These are phyloP conservation scores for Gossypium longicalyx DNA, from an alignment of 345 rosid species.

Conservation along the genomic window DNA sequence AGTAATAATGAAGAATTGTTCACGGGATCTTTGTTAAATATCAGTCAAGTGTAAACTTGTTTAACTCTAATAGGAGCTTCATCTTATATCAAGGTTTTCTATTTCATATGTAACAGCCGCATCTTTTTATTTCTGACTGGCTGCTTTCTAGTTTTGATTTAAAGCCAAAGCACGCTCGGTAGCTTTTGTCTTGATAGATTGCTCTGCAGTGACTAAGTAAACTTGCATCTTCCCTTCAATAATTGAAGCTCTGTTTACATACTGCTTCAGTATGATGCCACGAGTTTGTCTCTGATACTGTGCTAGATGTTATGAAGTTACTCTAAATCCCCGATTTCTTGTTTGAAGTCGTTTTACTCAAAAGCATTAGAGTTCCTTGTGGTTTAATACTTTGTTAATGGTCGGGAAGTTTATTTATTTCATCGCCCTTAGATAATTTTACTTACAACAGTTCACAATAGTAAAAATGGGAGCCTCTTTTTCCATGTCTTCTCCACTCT, in stretches of 20 bases:
- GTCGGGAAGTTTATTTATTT: neutral
- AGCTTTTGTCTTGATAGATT: neutral
- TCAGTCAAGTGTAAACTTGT: neutral
- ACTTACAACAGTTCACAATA: too few relatives aligned
- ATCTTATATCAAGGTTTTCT: neutral
- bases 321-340: neutral
- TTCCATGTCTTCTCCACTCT: neutral
- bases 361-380: neutral
- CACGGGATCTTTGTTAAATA: neutral
- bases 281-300: neutral
- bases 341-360: neutral
- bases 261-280: neutral
- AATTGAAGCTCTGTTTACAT: neutral
- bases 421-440: too few relatives aligned
- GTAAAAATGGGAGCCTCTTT: neutral
- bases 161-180: neutral
- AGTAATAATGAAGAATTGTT: neutral
- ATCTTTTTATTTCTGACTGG: neutral
- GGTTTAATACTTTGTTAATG: neutral
- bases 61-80: neutral
- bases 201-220: neutral
- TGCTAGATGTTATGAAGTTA: conserved; percentile 8
- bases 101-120: neutral
- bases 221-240: neutral
- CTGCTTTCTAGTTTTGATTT: neutral